phyloP scores from a whole-genome alignment of 495 filamentous ascomycete genomes.

The Annulohypoxylon stygium region DNA sequence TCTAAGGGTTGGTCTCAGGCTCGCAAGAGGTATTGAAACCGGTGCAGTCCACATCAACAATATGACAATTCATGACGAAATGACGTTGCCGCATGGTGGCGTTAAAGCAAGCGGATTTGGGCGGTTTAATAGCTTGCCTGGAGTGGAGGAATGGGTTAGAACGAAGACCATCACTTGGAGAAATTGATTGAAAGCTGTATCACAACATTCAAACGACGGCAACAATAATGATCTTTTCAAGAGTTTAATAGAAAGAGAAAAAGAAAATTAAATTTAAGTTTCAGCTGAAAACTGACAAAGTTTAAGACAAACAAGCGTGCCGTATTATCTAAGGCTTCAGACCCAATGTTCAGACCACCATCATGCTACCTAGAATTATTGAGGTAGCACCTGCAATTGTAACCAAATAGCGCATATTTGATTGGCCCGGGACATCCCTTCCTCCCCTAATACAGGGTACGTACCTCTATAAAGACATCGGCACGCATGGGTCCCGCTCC shows the following conservation, averaged over 20 bases:
- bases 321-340: slow-evolving; percentile 2
- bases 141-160: slow-evolving; percentile 81
- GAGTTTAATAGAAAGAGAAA: background rate
- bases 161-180: slow-evolving; percentile 86
- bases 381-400: slow-evolving; percentile 5
- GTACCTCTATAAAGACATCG: background rate
- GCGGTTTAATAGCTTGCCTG: slow-evolving; percentile 64
- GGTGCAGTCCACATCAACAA: slow-evolving; percentile 92
- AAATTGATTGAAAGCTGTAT: slow-evolving; percentile 48
- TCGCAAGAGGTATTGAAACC: slow-evolving; percentile 80
- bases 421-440: slow-evolving; percentile 11
- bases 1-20: slow-evolving; percentile 76
- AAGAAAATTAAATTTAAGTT: background rate
- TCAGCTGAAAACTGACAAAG: background rate
- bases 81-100: slow-evolving; percentile 83
- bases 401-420: background rate
- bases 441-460: background rate
- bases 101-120: slow-evolving; percentile 89
- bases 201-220: background rate
- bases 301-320: background rate
- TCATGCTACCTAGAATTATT: background rate
- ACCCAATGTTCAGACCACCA: slow-evolving; percentile 1
- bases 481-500: background rate
- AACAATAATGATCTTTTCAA: background rate
- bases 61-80: slow-evolving; percentile 88